Conservation (phyloP, 768 basidiomycete species). For the Tephrocybe sp. region DNA sequence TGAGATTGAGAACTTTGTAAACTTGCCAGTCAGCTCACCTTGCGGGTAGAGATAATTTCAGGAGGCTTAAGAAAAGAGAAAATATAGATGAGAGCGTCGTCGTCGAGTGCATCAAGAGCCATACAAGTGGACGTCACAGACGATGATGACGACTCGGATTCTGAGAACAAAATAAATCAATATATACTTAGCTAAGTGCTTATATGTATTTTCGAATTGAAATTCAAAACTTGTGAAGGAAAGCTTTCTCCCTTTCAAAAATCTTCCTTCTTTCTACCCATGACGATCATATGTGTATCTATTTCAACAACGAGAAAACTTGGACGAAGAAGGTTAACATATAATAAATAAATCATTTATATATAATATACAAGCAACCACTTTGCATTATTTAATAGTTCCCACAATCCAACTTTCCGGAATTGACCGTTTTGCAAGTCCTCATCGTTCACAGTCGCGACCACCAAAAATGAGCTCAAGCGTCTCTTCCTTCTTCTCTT, state of each 20-base stretch:
- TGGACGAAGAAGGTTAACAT: no score
- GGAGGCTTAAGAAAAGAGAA: conserved; percentile 33
- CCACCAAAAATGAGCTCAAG: conserved; percentile 35
- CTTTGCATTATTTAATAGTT: neutral
- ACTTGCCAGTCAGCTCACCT: conserved; percentile 38
- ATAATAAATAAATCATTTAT: no score
- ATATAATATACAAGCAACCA: neutral
- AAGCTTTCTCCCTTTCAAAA: no score
- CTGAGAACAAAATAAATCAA: no score
- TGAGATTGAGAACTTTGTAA: neutral
- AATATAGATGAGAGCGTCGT: conserved; percentile 33
- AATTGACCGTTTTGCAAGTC: conserved; percentile 13
- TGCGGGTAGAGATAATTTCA: conserved; percentile 40
- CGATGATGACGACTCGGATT: neutral
- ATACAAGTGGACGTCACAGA: neutral
- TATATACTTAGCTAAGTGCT: neutral
- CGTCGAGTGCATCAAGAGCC: conserved; percentile 14
- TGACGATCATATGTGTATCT: no score
- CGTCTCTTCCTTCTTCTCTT: conserved; percentile 46
- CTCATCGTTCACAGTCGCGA: conserved; percentile 1
- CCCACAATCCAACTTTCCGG: conserved; percentile 16
- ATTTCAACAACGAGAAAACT: no score
- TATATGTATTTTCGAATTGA: neutral
- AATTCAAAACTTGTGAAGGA: no score
- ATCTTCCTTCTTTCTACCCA: no score